Conservation (phyloP, 2,329 filamentous ascomycete genomes). For the Neocatenulostroma microsporum region DNA sequence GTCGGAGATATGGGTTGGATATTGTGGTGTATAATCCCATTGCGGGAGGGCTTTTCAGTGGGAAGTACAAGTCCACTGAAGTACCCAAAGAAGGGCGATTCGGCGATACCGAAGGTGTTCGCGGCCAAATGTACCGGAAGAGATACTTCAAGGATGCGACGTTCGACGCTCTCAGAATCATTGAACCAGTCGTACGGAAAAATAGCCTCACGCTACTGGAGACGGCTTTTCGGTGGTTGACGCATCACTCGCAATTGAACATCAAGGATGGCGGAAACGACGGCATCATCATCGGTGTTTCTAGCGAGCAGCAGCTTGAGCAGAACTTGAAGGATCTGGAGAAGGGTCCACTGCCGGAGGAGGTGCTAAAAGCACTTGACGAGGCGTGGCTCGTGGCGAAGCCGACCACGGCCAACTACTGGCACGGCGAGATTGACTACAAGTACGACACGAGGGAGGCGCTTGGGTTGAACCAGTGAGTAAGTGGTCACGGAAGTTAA, state of each 20-base stretch:
- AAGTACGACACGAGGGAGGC: constrained; percentile 57
- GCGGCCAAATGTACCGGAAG: constrained; percentile 52
- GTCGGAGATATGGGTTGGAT: constrained; percentile 67
- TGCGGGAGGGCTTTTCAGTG: constrained; percentile 71
- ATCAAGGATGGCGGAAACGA: constrained; percentile 50
- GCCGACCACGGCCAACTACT: constrained; percentile 48
- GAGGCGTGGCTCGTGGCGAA: constrained; percentile 69
- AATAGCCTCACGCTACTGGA: constrained; percentile 63
- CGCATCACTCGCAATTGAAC: constrained; percentile 61
- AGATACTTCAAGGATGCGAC: constrained; percentile 63
- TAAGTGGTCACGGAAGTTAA: too few relatives aligned
- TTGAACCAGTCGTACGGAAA: constrained; percentile 61
- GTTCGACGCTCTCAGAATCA: constrained; percentile 58
- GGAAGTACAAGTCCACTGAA: constrained; percentile 66
- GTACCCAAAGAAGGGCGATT: constrained; percentile 62
- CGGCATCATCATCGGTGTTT: constrained; percentile 54
- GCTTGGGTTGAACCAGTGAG: constrained; percentile 35
- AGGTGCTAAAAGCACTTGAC: constrained; percentile 67
- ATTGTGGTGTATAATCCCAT: constrained; percentile 77
- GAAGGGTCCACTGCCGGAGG: constrained; percentile 65
- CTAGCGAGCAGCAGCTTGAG: constrained; percentile 49
- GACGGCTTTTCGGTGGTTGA: constrained; percentile 63
- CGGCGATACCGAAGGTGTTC: constrained; percentile 44
- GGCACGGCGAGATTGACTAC: constrained; percentile 57
- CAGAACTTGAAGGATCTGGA: constrained; percentile 51